Conservation (phyloP, 108 stramenopile genomes). For the Nitzschia inconspicua region DNA sequence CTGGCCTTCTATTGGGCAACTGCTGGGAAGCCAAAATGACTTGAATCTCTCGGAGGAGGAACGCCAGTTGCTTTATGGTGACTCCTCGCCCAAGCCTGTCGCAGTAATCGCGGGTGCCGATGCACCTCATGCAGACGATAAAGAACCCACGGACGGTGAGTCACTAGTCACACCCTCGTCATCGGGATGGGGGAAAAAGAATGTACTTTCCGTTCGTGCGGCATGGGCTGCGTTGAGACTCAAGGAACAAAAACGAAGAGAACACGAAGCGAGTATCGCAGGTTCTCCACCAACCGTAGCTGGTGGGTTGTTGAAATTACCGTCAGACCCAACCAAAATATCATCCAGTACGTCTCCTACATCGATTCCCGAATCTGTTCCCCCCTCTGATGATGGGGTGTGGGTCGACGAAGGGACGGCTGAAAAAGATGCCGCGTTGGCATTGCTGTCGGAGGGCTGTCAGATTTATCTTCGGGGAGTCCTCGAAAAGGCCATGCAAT, state of each 20-base stretch:
- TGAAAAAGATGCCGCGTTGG: slow-evolving; percentile 64
- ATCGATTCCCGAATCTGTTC: neutral
- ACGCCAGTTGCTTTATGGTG: slow-evolving; percentile 52
- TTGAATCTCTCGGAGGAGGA: slow-evolving; percentile 52
- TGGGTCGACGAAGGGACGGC: slow-evolving; percentile 79
- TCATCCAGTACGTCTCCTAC: too few species aligned
- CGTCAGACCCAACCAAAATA: too few species aligned
- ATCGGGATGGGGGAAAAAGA: slow-evolving; percentile 59
- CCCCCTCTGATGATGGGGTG: neutral
- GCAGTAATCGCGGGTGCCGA: neutral
- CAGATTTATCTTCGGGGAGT: slow-evolving; percentile 63
- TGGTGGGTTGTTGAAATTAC: slow-evolving; percentile 23
- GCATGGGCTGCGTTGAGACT: slow-evolving; percentile 73
- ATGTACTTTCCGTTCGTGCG: slow-evolving; percentile 62
- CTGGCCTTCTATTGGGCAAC: slow-evolving; percentile 45
- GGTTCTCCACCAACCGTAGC: slow-evolving; percentile 29
- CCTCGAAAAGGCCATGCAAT: slow-evolving; percentile 60
- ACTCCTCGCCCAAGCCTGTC: slow-evolving; percentile 4
- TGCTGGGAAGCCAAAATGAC: slow-evolving; percentile 44
- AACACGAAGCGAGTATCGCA: slow-evolving; percentile 13
- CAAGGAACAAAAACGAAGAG: slow-evolving; percentile 39
- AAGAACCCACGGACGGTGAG: neutral
- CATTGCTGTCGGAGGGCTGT: slow-evolving; percentile 65
- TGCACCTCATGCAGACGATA: slow-evolving; percentile 12
- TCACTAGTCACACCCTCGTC: slow-evolving; percentile 5